phyloP scores from a whole-genome alignment of 2,329 filamentous ascomycete genomes.

The Ophiostoma fasciatum region DNA sequence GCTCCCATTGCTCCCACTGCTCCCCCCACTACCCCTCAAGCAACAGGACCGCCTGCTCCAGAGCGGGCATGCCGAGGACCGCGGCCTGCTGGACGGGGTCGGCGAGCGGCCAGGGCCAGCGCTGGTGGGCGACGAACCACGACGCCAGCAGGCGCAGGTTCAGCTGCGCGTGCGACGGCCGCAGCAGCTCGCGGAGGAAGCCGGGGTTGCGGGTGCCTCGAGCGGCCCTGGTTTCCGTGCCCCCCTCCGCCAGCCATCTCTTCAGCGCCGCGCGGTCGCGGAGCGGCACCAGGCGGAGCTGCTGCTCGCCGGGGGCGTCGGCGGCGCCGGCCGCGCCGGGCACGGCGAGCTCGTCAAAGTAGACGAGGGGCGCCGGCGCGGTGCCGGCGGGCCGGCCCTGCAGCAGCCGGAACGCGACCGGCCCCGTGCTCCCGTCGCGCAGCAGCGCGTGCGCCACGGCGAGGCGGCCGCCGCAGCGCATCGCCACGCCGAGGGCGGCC shows the following conservation, averaged over 20 bases:
- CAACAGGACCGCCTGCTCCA: slow-evolving; percentile 7
- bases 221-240: too few relatives aligned
- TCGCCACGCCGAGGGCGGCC: slow-evolving; percentile 1
- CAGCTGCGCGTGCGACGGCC: neutral
- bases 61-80: slow-evolving; percentile 1
- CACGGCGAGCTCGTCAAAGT: slow-evolving; percentile 5
- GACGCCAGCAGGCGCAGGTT: slow-evolving; percentile 3
- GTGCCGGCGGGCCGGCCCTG: neutral
- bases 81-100: neutral
- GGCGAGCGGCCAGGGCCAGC: neutral
- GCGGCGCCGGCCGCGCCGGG: slow-evolving; percentile 4
- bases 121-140: neutral
- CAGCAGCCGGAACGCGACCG: slow-evolving; percentile 2
- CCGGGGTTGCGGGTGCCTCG: slow-evolving; percentile 6
- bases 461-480: slow-evolving; percentile 1
- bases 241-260: too few relatives aligned
- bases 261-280: slow-evolving; percentile 2
- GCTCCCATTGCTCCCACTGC: neutral
- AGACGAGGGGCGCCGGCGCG: slow-evolving; percentile 2
- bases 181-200: slow-evolving; percentile 4
- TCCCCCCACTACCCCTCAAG: neutral
- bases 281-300: slow-evolving; percentile 4
- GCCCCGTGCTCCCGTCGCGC: neutral
- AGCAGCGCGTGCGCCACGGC: neutral
- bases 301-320: slow-evolving; percentile 5